Conservation (phyloP, 352 stramenopile genomes). For the Pythium aquatile region DNA sequence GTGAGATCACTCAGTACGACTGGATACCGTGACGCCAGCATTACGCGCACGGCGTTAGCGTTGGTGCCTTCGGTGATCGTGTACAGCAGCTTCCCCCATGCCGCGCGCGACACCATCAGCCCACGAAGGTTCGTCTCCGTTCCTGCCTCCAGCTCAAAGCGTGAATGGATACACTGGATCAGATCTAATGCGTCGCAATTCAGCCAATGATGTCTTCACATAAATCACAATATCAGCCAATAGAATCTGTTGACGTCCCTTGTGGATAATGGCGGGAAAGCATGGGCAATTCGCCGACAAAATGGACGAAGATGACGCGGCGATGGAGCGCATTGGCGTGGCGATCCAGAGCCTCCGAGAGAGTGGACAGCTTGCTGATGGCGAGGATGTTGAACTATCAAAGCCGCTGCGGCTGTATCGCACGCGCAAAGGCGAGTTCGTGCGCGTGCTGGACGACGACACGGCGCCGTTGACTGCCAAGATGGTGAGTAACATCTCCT, state of each 20-base stretch:
- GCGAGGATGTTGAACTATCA: background rate
- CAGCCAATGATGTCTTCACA: background rate
- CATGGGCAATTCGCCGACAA: background rate
- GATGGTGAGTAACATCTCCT: conserved; percentile 37
- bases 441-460: conserved; percentile 59
- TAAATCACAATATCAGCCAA: background rate
- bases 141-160: background rate
- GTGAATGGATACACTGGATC: background rate
- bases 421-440: conserved; percentile 41
- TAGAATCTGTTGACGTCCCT: background rate
- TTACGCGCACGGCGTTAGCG: background rate
- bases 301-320: conserved; percentile 19
- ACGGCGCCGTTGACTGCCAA: conserved; percentile 49
- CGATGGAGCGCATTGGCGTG: conserved; percentile 25
- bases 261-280: background rate
- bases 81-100: conserved; percentile 4
- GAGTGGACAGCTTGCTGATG: background rate
- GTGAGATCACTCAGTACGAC: background rate
- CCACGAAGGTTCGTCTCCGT: background rate
- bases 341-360: conserved; percentile 16
- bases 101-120: background rate
- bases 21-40: background rate
- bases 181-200: background rate
- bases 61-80: conserved; percentile 3
- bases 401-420: conserved; percentile 42